phyloP scores from a whole-genome alignment of 352 stramenopile species.

The Phytophthora ohioensis region DNA sequence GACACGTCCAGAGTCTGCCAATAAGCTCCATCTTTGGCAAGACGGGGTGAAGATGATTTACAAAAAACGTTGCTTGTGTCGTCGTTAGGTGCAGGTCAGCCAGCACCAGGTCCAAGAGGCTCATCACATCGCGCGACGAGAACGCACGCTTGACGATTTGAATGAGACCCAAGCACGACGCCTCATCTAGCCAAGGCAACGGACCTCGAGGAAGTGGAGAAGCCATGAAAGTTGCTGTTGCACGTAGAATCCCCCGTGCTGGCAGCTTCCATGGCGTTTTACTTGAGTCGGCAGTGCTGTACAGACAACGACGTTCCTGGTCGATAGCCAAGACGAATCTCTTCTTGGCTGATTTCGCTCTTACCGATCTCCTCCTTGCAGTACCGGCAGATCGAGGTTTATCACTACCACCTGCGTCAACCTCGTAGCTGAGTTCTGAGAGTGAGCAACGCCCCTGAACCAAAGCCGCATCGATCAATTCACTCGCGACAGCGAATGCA shows the following conservation, averaged over 20 bases:
- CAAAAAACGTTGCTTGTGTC: constrained; percentile 49
- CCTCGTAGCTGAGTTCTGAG: constrained; percentile 56
- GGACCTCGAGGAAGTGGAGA: constrained; percentile 38
- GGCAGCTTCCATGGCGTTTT: constrained; percentile 52
- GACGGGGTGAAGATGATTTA: constrained; percentile 41
- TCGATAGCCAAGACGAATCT: constrained; percentile 41
- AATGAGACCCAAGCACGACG: constrained; percentile 52
- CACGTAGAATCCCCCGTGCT: constrained; percentile 46
- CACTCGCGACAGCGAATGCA: constrained; percentile 62
- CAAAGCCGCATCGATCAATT: constrained; percentile 60
- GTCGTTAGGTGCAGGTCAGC: constrained; percentile 65
- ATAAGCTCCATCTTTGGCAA: constrained; percentile 68
- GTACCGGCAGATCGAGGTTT: constrained; percentile 6
- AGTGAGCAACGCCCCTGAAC: constrained; percentile 51
- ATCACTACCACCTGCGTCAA: constrained; percentile 16
- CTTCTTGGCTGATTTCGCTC: constrained; percentile 38
- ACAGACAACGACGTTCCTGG: constrained; percentile 38
- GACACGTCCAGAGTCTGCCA: constrained; percentile 59
- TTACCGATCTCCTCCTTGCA: constrained; percentile 16
- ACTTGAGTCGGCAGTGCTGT: constrained; percentile 34
- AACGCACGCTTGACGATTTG: constrained; percentile 57
- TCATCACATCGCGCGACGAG: constrained; percentile 58
- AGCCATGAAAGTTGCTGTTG: constrained; percentile 54
- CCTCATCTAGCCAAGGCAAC: constrained; percentile 37
- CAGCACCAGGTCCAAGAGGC: constrained; percentile 57